These are phyloP conservation scores for Solanum pimpinellifolium DNA, from an alignment of 257 asterid genomes.

Conservation along the genomic window DNA sequence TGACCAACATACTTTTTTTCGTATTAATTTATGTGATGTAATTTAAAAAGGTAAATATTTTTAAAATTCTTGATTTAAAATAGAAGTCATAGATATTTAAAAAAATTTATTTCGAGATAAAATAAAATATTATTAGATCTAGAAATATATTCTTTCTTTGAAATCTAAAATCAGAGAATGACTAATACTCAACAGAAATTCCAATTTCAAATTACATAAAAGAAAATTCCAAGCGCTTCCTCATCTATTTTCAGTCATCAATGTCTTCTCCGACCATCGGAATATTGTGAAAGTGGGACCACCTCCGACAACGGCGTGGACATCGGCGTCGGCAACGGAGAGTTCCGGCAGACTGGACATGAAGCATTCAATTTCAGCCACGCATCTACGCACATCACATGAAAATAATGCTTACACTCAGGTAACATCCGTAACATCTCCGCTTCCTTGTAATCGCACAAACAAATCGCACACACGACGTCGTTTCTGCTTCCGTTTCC, in stretches of 20 bases:
- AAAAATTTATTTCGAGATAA: too few relatives aligned
- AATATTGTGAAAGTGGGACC: slow-evolving; percentile 59
- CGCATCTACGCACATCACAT: slow-evolving; percentile 70
- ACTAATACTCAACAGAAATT: background rate
- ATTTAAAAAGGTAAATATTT: too few relatives aligned
- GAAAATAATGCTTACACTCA: slow-evolving; percentile 74
- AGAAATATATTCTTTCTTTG: too few relatives aligned
- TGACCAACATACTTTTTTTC: too few relatives aligned
- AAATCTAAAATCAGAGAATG: too few relatives aligned
- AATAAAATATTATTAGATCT: too few relatives aligned
- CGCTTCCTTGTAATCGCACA: slow-evolving; percentile 68
- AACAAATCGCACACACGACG: slow-evolving; percentile 59
- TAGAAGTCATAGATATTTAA: too few relatives aligned
- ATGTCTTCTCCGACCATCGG: slow-evolving; percentile 55
- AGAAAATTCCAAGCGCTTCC: too few relatives aligned
- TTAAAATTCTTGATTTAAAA: too few relatives aligned
- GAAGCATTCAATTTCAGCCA: slow-evolving; percentile 85
- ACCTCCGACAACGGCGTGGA: slow-evolving; percentile 78
- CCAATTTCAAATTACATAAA: background rate
- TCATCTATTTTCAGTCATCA: background rate
- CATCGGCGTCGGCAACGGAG: slow-evolving; percentile 84
- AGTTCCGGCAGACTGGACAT: slow-evolving; percentile 77
- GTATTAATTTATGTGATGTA: too few relatives aligned
- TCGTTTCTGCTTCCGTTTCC: slow-evolving; percentile 20
- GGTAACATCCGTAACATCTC: slow-evolving; percentile 88